These are phyloP conservation scores for Pseudocercospora vitis DNA, from an alignment of 2,329 filamentous ascomycete species.

Conservation along the genomic window DNA sequence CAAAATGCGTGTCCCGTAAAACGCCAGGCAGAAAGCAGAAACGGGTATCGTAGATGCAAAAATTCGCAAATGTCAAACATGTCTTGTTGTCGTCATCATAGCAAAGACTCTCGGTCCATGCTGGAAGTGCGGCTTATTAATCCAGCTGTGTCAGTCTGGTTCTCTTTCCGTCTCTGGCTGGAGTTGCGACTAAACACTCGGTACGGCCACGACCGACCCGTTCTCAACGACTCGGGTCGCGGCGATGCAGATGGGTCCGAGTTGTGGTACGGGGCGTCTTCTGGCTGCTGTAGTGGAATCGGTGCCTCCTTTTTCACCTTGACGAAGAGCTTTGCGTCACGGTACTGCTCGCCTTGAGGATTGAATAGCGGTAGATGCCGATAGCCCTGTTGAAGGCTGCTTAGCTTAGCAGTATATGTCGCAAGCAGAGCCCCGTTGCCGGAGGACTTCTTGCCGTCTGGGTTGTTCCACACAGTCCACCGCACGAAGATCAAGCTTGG, in stretches of 20 bases:
- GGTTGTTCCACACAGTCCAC: constrained; percentile 85
- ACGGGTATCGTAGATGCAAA: constrained; percentile 16
- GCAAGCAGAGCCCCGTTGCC: constrained; percentile 66
- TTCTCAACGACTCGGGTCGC: constrained; percentile 33
- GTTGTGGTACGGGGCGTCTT: constrained; percentile 33
- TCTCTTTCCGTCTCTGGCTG: constrained; percentile 41
- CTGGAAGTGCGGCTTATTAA: constrained; percentile 38
- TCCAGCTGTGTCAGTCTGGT: constrained; percentile 25
- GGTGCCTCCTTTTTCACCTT: constrained; percentile 66
- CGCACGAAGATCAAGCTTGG: constrained; percentile 91
- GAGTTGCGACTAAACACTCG: constrained; percentile 47
- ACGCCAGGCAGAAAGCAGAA: constrained; percentile 18
- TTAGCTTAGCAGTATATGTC: constrained; percentile 89
- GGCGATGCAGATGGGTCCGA: constrained; percentile 31
- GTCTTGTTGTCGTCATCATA: constrained; percentile 19
- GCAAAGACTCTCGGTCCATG: constrained; percentile 35
- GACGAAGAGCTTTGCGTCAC: constrained; percentile 94
- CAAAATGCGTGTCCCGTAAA: constrained; percentile 10
- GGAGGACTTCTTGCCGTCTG: constrained; percentile 69
- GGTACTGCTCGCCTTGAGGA: constrained; percentile 83
- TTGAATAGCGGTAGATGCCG: constrained; percentile 89
- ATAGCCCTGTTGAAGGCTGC: constrained; percentile 85
- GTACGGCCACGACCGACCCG: constrained; percentile 42
- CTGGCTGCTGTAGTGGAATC: constrained; percentile 30
- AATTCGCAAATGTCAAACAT: constrained; percentile 7